Base-by-base conservation (phyloP, 2,329 filamentous ascomycete genomes). In the Penicillium sp. region DNA sequence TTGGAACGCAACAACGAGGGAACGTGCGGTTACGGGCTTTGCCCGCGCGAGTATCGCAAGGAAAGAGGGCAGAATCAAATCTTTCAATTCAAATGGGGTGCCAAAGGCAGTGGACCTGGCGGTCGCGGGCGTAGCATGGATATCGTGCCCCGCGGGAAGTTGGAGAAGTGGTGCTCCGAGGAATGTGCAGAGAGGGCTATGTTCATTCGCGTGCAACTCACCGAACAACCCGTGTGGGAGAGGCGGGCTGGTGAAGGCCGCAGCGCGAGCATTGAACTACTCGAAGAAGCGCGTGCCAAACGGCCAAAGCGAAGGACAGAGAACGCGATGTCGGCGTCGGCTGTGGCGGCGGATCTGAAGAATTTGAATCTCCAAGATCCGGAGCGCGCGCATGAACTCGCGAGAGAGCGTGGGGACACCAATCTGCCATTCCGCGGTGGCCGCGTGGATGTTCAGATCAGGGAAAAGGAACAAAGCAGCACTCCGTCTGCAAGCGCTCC, bases 131-230 rank as follows among this genome's bases (percentile, higher is more conserved):
- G 83, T 63, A 81, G 81, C 47, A 78, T 85, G 65, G 80, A 82
- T 63, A 89, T 96, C 50, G 87, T 96, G 28, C 84, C 86, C 60
- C 86, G 84, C 55, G 86, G 87, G 65, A 87, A 91, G 70, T 76
- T 93, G 15, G 91, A 95, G 77, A 90, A 88, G 76, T 99, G 92
- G 91, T 99, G 95, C 76, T 91, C 88, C 0, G 83, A 88, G 56
- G 83, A 82, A 41, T 99, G 95, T 77, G 90, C 90, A 2, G 85
- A 86, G 64, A 84, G 91, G 51, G 92, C 91, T 2, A 81, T 96
- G 65, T 96, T 92, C 75, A 83, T 98, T 67, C 91, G 92, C 71
- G 90, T 96, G 25, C 95, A 99, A 81, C 84, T 98, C 41, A 89
- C 85, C 65, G 90, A 95, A 71, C 88, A 90, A 63, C 91, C 92